A percentile compares a stretch with the other conserved stretches of the same genome.
These are phyloP conservation scores for Colletotrichum gigasporum DNA, from an alignment of 2,329 filamentous ascomycete species.

Conservation along the genomic window DNA sequence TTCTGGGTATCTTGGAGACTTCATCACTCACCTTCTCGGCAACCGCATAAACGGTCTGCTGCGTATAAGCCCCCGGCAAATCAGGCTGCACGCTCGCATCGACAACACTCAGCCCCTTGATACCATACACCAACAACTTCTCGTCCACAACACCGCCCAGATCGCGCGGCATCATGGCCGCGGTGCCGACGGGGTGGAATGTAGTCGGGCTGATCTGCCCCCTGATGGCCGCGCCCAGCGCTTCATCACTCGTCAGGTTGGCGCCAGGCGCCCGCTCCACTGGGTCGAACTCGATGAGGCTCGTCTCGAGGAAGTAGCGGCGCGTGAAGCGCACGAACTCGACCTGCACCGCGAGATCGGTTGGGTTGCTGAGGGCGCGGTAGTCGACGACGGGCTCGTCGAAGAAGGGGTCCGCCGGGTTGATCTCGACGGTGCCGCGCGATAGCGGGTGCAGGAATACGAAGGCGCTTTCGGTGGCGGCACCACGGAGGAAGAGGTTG, in stretches of 20 bases:
- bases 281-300: slow-evolving; percentile 40
- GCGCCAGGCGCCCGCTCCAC: slow-evolving; percentile 38
- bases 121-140: slow-evolving; percentile 31
- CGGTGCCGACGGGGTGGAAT: slow-evolving; percentile 29
- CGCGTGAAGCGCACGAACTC: slow-evolving; percentile 39
- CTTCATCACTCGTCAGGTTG: slow-evolving; percentile 25
- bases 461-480: slow-evolving; percentile 11
- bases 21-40: slow-evolving; percentile 22
- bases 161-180: slow-evolving; percentile 30
- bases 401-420: slow-evolving; percentile 40
- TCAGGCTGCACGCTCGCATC: slow-evolving; percentile 32
- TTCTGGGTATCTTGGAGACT: background rate
- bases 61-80: slow-evolving; percentile 32
- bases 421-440: slow-evolving; percentile 43
- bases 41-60: slow-evolving; percentile 33
- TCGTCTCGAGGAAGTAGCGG: slow-evolving; percentile 45
- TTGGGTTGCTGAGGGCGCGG: slow-evolving; percentile 38
- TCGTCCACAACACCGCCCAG: slow-evolving; percentile 33
- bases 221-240: slow-evolving; percentile 23
- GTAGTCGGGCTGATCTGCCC: slow-evolving; percentile 23
- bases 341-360: slow-evolving; percentile 39
- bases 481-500: slow-evolving; percentile 32
- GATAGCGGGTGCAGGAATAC: slow-evolving; percentile 33
- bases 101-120: slow-evolving; percentile 24
- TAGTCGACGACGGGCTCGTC: slow-evolving; percentile 40